Conservation (phyloP, 768 basidiomycete species). For the Chalciporus pseudorubinellus region DNA sequence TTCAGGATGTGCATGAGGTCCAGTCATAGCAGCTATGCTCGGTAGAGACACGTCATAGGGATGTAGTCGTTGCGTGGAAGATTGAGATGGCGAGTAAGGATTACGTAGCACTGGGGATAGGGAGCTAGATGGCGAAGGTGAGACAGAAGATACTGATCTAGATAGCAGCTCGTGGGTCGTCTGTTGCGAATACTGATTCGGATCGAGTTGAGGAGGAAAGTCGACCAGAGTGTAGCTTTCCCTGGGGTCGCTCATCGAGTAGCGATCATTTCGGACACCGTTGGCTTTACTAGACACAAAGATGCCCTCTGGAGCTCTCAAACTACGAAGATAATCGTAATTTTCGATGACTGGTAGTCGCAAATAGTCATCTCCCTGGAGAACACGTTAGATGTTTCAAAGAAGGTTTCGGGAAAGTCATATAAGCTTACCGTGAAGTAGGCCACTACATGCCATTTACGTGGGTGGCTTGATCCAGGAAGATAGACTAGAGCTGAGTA, state of each 20-base stretch:
- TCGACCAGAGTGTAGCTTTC: slow-evolving; percentile 15
- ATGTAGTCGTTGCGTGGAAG: slow-evolving; percentile 2
- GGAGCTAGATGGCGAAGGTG: slow-evolving; percentile 13
- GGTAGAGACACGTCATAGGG: slow-evolving; percentile 19
- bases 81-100: slow-evolving; percentile 4
- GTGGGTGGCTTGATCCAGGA: slow-evolving; percentile 52
- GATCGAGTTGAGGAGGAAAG: slow-evolving; percentile 4
- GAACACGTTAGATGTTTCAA: neutral
- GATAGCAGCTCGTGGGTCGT: slow-evolving; percentile 11
- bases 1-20: slow-evolving; percentile 4
- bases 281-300: slow-evolving; percentile 66
- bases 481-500: slow-evolving; percentile 75
- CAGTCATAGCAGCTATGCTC: slow-evolving; percentile 19
- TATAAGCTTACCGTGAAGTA: slow-evolving; percentile 64
- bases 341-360: slow-evolving; percentile 70
- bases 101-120: slow-evolving; percentile 13
- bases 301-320: slow-evolving; percentile 68
- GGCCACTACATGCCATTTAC: slow-evolving; percentile 83
- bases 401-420: neutral
- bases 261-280: slow-evolving; percentile 29
- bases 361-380: slow-evolving; percentile 64
- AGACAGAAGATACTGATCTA: slow-evolving; percentile 12
- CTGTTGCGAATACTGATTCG: slow-evolving; percentile 9
- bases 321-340: slow-evolving; percentile 67
- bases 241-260: slow-evolving; percentile 15